Evolutionary conservation across 495 filamentous ascomycete genomes (phyloP), one percentile per base, ranked within the genome.

Genomic region (Lindgomyces ingoldianus): DNA sequence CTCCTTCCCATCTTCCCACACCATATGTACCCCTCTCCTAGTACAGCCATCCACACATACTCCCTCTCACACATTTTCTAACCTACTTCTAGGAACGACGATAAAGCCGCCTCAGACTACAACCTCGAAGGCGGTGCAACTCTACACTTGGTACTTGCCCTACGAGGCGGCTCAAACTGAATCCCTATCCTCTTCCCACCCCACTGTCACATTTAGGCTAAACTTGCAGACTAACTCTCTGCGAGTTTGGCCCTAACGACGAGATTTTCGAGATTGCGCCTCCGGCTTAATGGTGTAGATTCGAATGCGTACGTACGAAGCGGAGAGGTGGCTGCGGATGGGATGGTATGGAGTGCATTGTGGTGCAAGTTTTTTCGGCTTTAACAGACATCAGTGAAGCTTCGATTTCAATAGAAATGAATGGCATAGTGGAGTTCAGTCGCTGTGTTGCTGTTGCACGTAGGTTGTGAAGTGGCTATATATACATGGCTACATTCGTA

Each of bases 31-130:
- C n/a, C n/a, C n/a, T n/a, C n/a, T n/a, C n/a, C n/a, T n/a, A n/a
- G n/a, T n/a, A n/a, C n/a, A n/a, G n/a, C n/a, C n/a, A n/a, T n/a
- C n/a, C n/a, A n/a, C n/a, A n/a, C n/a, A n/a, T n/a, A n/a, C n/a
- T n/a, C n/a, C n/a, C n/a, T n/a, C n/a, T n/a, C n/a, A n/a, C n/a
- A n/a, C n/a, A n/a, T n/a, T n/a, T n/a, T n/a, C n/a, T n/a, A n/a
- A n/a, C n/a, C n/a, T n/a, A n/a, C n/a, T n/a, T n/a, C n/a, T 63
- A 98, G 93, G 91, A 84, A 85, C 74, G 94, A 98, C 72, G 93
- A 95, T 70, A 93, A 91, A 78, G 91, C 86, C 49, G 92, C 89
- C 18, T 76, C 78, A 26, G 92, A 96, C 74, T 96, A 96, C 74
- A 83, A 83, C 51, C 90, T 98, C 41, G 91, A 95, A 75, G 91